Base-by-base conservation (phyloP, 257 asterid species). In the Gynochthodes officinalis region DNA sequence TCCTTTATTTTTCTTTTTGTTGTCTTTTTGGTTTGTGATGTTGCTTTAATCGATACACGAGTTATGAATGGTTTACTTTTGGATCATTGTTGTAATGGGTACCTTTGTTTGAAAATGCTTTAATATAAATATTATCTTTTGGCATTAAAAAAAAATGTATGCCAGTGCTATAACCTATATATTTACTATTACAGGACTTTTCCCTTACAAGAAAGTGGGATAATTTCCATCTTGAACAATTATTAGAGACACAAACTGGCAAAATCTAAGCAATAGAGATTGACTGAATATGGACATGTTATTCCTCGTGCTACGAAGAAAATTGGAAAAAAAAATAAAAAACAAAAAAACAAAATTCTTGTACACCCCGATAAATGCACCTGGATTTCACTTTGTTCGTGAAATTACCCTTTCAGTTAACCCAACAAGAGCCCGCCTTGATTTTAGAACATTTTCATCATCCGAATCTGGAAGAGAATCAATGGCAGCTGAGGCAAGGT, bases 371-470 rank as follows among this genome's bases (percentile, higher is more conserved):
- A 33, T 15, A 53, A 21, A 35, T 25, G 13, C 25, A 23, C 46
- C 62, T 39, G 10, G 6, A 65, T 16, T 37, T 79, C 76, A 79
- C 70, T 94, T 94, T 35, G 89, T 86, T 86, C 99, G 83, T 68
- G 90, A 81, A 80, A 91, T 86, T 75, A 94, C 99, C 82, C 89
- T 86, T 10, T 89, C 87, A 16, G 97, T 84, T 76, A 94, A 76
- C 73, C 90, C 96, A 64, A 91, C 78, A 66, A 94, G 97, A 1
- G 99, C 98, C 61, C 89, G 80, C 76, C 99, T 91, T 73, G 99
- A 86, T 77, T 77, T 84, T 76, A 85, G 88, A 55, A 94, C 97
- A 73, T 83, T 86, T 81, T 84, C 89, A 39, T 91, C 95, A 30
- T 85, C 81, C 18, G 81, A 88, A 67, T 82, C 89, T 0, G 98